Evolutionary conservation across 176 grass and related monocot genomes (phyloP).

Genomic region (Lolium multiflorum): DNA sequence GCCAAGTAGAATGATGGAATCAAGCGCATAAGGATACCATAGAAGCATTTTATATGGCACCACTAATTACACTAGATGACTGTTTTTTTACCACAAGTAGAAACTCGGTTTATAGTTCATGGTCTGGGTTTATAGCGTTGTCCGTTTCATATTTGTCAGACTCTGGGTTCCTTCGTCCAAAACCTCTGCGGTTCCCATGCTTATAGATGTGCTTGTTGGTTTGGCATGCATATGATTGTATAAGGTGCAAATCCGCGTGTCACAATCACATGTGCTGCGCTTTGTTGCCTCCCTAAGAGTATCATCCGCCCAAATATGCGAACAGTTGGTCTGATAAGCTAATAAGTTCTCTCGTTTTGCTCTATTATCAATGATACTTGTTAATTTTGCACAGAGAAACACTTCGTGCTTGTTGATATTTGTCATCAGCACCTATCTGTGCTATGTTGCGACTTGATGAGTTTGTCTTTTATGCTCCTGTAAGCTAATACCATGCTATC

Average conservation of each 20-base stretch:
- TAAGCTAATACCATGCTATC: slow-evolving; percentile 40
- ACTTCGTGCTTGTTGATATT: slow-evolving; percentile 7
- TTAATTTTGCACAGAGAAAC: not conserved
- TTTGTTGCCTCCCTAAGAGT: slow-evolving; percentile 6
- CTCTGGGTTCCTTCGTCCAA: not conserved
- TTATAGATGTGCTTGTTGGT: not conserved
- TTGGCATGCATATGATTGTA: not conserved
- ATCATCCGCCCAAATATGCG: slow-evolving; percentile 1
- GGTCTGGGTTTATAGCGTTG: not conserved
- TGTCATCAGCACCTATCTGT: not conserved
- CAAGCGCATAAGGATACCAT: not conserved
- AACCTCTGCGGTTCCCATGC: not conserved
- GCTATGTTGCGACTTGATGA: not conserved
- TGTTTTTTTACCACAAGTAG: not conserved
- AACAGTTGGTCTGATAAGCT: slow-evolving; percentile 31
- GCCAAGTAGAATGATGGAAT: not conserved
- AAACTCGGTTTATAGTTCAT: not conserved
- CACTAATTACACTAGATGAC: not conserved
- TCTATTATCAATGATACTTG: not conserved
- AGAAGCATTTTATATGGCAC: slow-evolving; percentile 6
- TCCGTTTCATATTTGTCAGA: slow-evolving; percentile 20
- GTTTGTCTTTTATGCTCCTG: slow-evolving; percentile 21
- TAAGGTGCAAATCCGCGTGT: not conserved
- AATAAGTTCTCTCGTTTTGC: not conserved
- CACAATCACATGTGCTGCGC: not conserved